phyloP scores from a whole-genome alignment of 2,329 filamentous ascomycete genomes.

The Ceratocystis harringtonii region DNA sequence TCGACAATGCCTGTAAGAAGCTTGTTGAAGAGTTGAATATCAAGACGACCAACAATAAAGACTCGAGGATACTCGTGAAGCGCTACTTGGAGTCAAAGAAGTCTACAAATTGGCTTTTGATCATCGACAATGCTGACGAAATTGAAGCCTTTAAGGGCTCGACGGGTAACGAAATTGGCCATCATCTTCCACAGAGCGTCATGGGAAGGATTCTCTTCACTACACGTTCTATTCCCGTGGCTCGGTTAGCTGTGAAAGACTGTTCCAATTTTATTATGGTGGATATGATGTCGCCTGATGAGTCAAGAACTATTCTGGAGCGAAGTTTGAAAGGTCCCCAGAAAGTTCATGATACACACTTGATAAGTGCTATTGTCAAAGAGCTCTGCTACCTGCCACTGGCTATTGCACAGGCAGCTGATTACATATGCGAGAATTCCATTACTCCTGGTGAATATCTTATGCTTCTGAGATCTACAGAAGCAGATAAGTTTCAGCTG shows the following conservation, averaged over 20 bases:
- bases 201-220: slow-evolving; percentile 10
- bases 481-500: neutral
- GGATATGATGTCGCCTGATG: neutral
- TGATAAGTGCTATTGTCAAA: neutral
- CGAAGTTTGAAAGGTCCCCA: neutral
- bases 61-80: slow-evolving; percentile 14
- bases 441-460: neutral
- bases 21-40: slow-evolving; percentile 1
- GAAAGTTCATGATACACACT: too few relatives aligned
- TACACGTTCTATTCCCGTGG: slow-evolving; percentile 4
- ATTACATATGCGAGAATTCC: slow-evolving; percentile 15
- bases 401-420: slow-evolving; percentile 18
- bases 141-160: neutral
- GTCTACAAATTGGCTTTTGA: slow-evolving; percentile 20
- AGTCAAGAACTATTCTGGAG: neutral
- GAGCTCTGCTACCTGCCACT: slow-evolving; percentile 16
- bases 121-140: slow-evolving; percentile 22
- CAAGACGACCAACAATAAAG: neutral
- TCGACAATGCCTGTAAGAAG: neutral
- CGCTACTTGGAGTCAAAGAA: slow-evolving; percentile 18
- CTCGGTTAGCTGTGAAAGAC: neutral
- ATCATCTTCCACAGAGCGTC: slow-evolving; percentile 23
- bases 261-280: too few relatives aligned
- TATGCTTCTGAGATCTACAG: neutral
- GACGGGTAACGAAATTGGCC: neutral